Base-by-base conservation (phyloP, 1,284 basidiomycete species). In the Microbotryum saponariae region DNA sequence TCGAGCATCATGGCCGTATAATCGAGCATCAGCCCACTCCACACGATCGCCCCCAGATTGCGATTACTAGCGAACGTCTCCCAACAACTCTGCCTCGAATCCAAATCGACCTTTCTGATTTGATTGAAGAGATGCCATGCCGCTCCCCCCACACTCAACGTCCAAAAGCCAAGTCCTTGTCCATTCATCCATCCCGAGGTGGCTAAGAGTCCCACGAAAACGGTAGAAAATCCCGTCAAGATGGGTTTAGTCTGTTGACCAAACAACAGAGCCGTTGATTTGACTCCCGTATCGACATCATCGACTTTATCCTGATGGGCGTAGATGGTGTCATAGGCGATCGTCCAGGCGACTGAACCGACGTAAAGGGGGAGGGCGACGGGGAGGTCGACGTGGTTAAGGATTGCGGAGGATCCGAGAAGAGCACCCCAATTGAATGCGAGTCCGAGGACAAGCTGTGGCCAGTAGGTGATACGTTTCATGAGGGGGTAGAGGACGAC, bases 391-490 rank as follows among this genome's bases (percentile, higher is more conserved):
- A 88, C 85, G 0, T 80, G 71, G 0, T 90, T 91, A 0, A 88
- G 84, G 1, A 97, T 85, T 1, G 96, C 94, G 0, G 93, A 92
- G 88, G 93, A 98, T 33, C 96, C 96, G 9, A 98, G 83, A 5
- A 98, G 78, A 0, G 91, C 87, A 16, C 96, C 96, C 96, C 94
- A 98, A 75, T 97, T 97, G 77, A 97, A 98, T 0, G 93, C 86
- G 53, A 97, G 80, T 3, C 92, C 92, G 23, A 97, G 83, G 27
- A 93, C 86, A 49, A 90, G 84, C 74, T 99, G 96, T 1, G 96
- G 96, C 88, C 93, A 97, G 74, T 97, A 82, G 0, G 96, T 99
- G 58, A 97, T 79, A 8, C 96, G 84, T 77, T 99, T 99, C 96
- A 98, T 98, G 70, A 96, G 81, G 0, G 96, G 96, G 76, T 99